A percentile compares a stretch with the other conserved stretches of the same genome.
These are phyloP conservation scores for Pichia sp. DNA, from an alignment of 1,139 yeast genomes.

Conservation along the genomic window DNA sequence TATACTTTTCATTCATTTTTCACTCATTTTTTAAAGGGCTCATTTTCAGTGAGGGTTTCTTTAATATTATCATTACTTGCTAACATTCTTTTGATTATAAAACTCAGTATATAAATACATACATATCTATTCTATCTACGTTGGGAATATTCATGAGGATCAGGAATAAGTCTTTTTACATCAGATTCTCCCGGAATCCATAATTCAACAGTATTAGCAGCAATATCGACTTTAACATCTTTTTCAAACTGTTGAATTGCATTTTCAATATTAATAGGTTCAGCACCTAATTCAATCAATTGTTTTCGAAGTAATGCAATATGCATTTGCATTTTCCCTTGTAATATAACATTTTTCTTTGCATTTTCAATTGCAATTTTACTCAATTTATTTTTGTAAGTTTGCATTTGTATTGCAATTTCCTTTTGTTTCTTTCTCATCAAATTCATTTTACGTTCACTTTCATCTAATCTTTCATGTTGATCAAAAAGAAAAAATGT, in stretches of 20 bases:
- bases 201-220: constrained; percentile 46
- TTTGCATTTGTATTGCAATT: constrained; percentile 23
- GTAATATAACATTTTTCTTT: constrained; percentile 37
- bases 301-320: constrained; percentile 58
- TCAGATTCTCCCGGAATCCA: constrained; percentile 53
- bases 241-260: constrained; percentile 50
- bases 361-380: constrained; percentile 40
- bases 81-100: neutral
- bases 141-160: constrained; percentile 45
- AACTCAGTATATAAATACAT: neutral
- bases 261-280: constrained; percentile 47
- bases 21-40: neutral
- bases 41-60: neutral
- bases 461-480: constrained; percentile 20
- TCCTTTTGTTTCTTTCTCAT: constrained; percentile 25
- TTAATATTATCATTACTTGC: neutral
- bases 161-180: constrained; percentile 47
- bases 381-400: constrained; percentile 24
- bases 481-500: constrained; percentile 14
- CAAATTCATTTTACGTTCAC: constrained; percentile 18
- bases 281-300: constrained; percentile 43
- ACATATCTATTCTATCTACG: constrained; percentile 24
- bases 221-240: constrained; percentile 49
- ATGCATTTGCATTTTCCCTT: constrained; percentile 55
- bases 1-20: neutral